Evolutionary conservation across 2,329 filamentous ascomycete genomes (phyloP), one percentile per base, ranked within the genome.

Genomic region (Penicillium sp.): DNA sequence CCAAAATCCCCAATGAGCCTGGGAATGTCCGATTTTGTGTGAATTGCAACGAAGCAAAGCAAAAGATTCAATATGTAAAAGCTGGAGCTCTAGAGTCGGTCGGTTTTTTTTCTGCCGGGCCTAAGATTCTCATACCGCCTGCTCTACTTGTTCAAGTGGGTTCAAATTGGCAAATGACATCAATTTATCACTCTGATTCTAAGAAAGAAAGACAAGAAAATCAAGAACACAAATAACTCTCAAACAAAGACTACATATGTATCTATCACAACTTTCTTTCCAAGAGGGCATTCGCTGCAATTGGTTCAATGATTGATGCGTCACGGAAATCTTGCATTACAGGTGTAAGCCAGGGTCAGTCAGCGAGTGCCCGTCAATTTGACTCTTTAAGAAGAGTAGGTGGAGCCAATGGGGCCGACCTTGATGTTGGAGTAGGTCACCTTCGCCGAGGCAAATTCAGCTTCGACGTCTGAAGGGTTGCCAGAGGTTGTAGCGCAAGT

Each of bases 351-450:
- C 27, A 19, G 27, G 38, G 3, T 18, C 38, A 49, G 18, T 18
- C 38, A 49, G 18, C 23, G 30, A 27, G 14, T 16, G 14, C 19
- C 23, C n/a, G 14, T 36, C 14, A 38, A 16, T 42, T 36, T 38
- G 18, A 32, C 18, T 23, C 18, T 39, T 45, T 62, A 62, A n/a
- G 59, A 61, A 44, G 56, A 58, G 39, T 55, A 83, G 63, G 83
- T 85, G 42, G 78, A 81, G 65, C 77, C 77, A 66, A 85, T 79
- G 55, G 81, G 76, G 29, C 82, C 83, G 63, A 82, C 77, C 72
- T 78, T 79, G 76, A 84, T 84, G 76, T 84, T 84, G 61, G 81
- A 84, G 75, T 77, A 85, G 59, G 75, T 68, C 48, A 85, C 83
- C 62, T 75, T 75, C 48, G 82, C 71, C 70, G 77, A 74, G 39